A percentile compares a stretch with the other conserved stretches of the same genome.
Conservation (phyloP, 1,139 yeast species). For the Arxiozyma heterogenica region DNA sequence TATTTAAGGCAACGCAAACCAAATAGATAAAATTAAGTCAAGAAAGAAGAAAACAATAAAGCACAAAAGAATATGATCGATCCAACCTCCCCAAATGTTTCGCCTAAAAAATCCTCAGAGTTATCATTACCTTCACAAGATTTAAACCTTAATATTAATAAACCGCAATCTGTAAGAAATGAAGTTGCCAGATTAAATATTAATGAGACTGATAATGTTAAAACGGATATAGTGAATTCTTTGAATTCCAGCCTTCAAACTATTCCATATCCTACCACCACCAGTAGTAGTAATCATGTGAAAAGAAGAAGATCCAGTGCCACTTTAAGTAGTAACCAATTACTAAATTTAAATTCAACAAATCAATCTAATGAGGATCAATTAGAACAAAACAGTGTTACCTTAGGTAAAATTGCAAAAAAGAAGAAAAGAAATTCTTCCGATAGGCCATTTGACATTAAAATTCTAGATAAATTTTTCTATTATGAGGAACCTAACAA, state of each 20-base stretch:
- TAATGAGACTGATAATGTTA: constrained; percentile 13
- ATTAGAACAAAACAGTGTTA: constrained; percentile 8
- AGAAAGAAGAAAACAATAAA: too few relatives aligned
- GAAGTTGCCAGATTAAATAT: constrained; percentile 24
- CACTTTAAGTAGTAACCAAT: constrained; percentile 2
- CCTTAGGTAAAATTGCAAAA: constrained; percentile 15
- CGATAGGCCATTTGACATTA: constrained; percentile 30
- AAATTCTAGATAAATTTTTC: constrained; percentile 18
- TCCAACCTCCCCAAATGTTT: constrained; percentile 7
- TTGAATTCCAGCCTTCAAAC: constrained; percentile 1
- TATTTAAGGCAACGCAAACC: too few relatives aligned
- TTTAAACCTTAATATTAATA: background rate
- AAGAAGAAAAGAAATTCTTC: constrained; percentile 37
- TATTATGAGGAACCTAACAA: constrained; percentile 1
- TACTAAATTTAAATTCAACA: constrained; percentile 4
- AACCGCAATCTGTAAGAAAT: constrained; percentile 1
- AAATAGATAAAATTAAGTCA: background rate
- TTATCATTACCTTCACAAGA: background rate
- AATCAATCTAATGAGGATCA: constrained; percentile 4
- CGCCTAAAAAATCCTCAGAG: constrained; percentile 5
- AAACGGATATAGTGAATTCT: constrained; percentile 5
- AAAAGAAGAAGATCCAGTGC: constrained; percentile 34
- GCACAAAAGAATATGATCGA: background rate
- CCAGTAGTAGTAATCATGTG: background rate
- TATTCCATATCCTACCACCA: too few relatives aligned